Evolutionary conservation across 2,329 filamentous ascomycete species (phyloP).

Genomic region (Dothistroma pini): DNA sequence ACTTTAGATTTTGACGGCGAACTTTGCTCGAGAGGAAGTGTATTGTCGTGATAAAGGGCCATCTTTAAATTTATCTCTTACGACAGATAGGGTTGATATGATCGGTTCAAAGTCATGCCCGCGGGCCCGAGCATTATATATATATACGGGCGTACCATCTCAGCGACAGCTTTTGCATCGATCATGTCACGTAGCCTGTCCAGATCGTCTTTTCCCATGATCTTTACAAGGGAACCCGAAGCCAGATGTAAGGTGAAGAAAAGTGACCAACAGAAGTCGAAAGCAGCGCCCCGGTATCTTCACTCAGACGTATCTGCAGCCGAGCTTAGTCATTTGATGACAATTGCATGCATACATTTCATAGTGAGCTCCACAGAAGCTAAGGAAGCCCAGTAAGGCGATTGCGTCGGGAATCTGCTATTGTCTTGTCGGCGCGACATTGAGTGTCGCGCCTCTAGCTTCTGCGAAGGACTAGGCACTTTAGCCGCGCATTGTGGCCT

Average conservation of each 20-base stretch:
- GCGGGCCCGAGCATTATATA: too few species aligned
- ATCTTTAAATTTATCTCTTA: background rate
- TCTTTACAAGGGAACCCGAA: background rate
- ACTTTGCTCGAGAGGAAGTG: slow-evolving; percentile 6
- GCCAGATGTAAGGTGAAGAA: background rate
- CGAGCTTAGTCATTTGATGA: background rate
- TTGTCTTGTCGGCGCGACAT: too few species aligned
- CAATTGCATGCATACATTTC: background rate
- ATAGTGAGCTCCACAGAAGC: too few species aligned
- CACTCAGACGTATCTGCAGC: background rate
- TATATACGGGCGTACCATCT: background rate
- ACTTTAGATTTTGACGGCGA: slow-evolving; percentile 15
- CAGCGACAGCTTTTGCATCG: background rate
- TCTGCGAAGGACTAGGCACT: too few species aligned
- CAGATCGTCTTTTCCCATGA: background rate
- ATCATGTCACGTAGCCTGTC: background rate
- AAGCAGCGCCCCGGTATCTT: background rate
- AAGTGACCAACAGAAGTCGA: background rate
- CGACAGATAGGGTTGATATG: background rate
- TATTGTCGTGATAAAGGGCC: too few species aligned
- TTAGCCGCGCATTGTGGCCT: too few species aligned
- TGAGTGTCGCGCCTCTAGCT: too few species aligned
- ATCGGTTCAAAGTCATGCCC: background rate
- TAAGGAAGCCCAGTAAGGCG: too few species aligned
- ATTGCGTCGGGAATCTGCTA: too few species aligned